Evolutionary conservation across 805 yeast species (phyloP).

Genomic region (Sugiyamaella boreocaroliniensis): DNA sequence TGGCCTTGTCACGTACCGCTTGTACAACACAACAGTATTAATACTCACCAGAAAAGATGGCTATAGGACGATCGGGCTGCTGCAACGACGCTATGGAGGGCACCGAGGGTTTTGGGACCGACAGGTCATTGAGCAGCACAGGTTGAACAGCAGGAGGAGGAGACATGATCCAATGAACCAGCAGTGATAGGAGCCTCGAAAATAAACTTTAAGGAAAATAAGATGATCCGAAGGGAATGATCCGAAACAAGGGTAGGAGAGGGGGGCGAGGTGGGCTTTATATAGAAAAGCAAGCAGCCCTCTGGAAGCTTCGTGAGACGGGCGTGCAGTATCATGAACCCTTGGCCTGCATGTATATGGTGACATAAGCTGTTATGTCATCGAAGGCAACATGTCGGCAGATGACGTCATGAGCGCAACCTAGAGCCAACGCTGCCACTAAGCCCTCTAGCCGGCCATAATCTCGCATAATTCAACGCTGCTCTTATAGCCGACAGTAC

Average conservation of each 20-base stretch:
- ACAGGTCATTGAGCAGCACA: conserved; percentile 5
- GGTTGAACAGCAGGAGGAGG: conserved; percentile 6
- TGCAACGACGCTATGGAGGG: conserved; percentile 13
- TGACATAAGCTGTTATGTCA: neutral
- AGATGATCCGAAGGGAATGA: neutral
- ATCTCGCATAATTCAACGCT: no score
- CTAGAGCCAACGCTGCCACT: neutral
- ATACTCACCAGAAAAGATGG: conserved; percentile 14
- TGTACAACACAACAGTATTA: neutral
- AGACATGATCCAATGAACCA: conserved; percentile 1
- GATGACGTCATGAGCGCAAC: neutral
- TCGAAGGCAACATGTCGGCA: neutral
- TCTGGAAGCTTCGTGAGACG: neutral
- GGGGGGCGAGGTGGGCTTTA: neutral
- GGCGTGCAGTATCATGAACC: neutral
- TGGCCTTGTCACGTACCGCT: neutral
- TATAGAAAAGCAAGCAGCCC: neutral
- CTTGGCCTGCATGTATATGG: neutral
- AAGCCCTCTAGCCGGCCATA: no score
- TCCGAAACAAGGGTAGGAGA: neutral
- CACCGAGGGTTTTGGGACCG: conserved; percentile 11
- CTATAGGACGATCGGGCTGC: conserved; percentile 14
- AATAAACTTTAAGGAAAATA: neutral
- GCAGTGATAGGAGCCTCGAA: neutral
- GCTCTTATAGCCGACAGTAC: no score